Percentiles rank a stretch among this genome's conserved stretches.
Evolutionary conservation across 2,329 filamentous ascomycete species (phyloP).

Genomic region (Paradendryphiella salina): DNA sequence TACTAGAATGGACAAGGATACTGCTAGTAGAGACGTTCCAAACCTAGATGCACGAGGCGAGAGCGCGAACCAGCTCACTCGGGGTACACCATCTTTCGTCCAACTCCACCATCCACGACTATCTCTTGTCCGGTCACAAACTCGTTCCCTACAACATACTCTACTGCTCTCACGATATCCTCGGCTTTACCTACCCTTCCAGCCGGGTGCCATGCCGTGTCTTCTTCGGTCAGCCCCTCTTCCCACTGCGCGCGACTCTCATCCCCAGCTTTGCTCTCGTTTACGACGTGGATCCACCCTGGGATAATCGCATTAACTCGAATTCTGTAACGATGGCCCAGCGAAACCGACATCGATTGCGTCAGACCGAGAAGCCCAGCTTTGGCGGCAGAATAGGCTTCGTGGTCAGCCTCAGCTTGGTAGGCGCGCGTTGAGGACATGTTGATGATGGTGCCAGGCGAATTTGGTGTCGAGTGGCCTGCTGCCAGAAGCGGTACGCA

Average conservation of each 20-base stretch:
- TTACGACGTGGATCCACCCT: conserved; percentile 57
- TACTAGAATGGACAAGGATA: too few species aligned
- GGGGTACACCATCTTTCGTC: conserved; percentile 52
- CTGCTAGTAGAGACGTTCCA: too few species aligned
- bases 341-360: conserved; percentile 54
- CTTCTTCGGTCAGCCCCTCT: conserved; percentile 51
- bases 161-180: conserved; percentile 50
- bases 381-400: conserved; percentile 57
- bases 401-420: conserved; percentile 55
- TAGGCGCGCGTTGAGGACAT: conserved; percentile 56
- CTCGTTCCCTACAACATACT: conserved; percentile 48
- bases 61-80: too few species aligned
- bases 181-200: conserved; percentile 57
- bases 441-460: conserved; percentile 48
- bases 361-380: conserved; percentile 56
- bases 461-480: conserved; percentile 20
- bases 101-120: conserved; percentile 53
- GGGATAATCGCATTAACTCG: conserved; percentile 56
- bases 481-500: conserved; percentile 37
- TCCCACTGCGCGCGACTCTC: conserved; percentile 51
- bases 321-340: conserved; percentile 50
- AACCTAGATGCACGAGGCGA: too few species aligned
- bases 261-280: conserved; percentile 50
- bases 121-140: conserved; percentile 54
- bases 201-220: conserved; percentile 55